These are phyloP conservation scores for Fusarium nurragi DNA, from an alignment of 2,329 filamentous ascomycete species.

Conservation along the genomic window DNA sequence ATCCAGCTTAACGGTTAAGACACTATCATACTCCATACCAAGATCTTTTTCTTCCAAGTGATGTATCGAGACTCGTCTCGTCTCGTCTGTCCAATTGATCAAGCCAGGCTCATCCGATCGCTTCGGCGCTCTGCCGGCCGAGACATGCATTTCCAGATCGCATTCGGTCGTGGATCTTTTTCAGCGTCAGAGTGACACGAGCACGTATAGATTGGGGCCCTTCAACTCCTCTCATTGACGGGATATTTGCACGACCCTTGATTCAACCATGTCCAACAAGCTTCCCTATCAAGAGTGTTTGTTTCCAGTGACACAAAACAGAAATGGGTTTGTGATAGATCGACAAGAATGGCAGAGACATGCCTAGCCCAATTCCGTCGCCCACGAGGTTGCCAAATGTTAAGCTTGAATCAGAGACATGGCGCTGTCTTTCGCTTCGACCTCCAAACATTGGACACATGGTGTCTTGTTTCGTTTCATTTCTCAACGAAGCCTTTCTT, in stretches of 20 bases:
- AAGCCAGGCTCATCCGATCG: slow-evolving; percentile 11
- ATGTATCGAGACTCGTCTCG: slow-evolving; percentile 21
- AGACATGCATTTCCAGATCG: slow-evolving; percentile 35
- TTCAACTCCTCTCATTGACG: slow-evolving; percentile 15
- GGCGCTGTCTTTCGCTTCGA: slow-evolving; percentile 32
- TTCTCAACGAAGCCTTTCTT: background rate
- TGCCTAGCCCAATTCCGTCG: background rate
- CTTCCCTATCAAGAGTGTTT: slow-evolving; percentile 20
- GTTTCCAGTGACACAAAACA: slow-evolving; percentile 5
- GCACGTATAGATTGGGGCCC: background rate
- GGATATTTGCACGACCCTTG: slow-evolving; percentile 5
- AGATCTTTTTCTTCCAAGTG: background rate
- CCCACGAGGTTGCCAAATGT: slow-evolving; percentile 2
- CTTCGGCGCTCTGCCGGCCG: slow-evolving; percentile 37
- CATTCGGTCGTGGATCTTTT: slow-evolving; percentile 8
- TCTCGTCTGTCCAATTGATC: slow-evolving; percentile 37
- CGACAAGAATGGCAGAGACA: slow-evolving; percentile 2
- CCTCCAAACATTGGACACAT: slow-evolving; percentile 14
- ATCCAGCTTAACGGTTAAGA: background rate
- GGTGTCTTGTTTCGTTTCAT: slow-evolving; percentile 20
- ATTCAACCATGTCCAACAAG: slow-evolving; percentile 4
- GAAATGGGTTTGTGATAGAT: background rate
- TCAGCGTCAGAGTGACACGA: slow-evolving; percentile 18
- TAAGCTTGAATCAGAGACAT: slow-evolving; percentile 33
- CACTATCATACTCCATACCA: background rate